Evolutionary conservation across 2,329 filamentous ascomycete genomes (phyloP), one percentile per base, ranked within the genome.

Genomic region (Neofusicoccum kwambonambiense): DNA sequence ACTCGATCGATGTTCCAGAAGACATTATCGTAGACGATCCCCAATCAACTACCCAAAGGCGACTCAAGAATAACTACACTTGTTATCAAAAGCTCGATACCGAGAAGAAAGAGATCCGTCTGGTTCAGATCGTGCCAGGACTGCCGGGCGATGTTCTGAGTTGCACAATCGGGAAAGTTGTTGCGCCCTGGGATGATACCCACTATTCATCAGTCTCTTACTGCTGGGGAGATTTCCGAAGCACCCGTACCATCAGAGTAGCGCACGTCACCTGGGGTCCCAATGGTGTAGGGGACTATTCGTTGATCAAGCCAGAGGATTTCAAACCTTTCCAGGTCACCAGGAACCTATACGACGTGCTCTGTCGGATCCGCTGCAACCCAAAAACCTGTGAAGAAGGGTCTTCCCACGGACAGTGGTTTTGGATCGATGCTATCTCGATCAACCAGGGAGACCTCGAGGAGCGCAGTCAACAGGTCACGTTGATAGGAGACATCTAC

Each of bases 381-480:
- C 37, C 35, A 4, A 13, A 42, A 9, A 8, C 13, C 0, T 42
- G 35, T 39, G 11, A 15, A 39, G 37, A 39, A 15, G 37, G 12
- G 9, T 5, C 34, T 15, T n/a, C 2, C 5, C 5, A 13, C 3
- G 15, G 12, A 11, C 11, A 41, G 17, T 39, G 13, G 19, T n/a
- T 47, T 7, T 70, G 69, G 68, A 37, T 67, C 41, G 69, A 70
- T 13, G 67, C 67, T 11, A 8, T 68, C 1, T 69, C 65, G n/a
- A 69, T 70, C 39, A 65, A 70, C n/a, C 69, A 70, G 31, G 39
- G 45, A 6, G 64, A 68, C 17, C 2, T 64, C 2, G 45, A 65
- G 27, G 69, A 70, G 58, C 66, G 64, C 13, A 60, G 47, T 4
- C 37, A 50, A 2, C 69, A 70, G 45, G 68, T 70, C 0, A 41